Evolutionary conservation across 345 rosid genomes (phyloP).

Genomic region (Rhizophora mangle): DNA sequence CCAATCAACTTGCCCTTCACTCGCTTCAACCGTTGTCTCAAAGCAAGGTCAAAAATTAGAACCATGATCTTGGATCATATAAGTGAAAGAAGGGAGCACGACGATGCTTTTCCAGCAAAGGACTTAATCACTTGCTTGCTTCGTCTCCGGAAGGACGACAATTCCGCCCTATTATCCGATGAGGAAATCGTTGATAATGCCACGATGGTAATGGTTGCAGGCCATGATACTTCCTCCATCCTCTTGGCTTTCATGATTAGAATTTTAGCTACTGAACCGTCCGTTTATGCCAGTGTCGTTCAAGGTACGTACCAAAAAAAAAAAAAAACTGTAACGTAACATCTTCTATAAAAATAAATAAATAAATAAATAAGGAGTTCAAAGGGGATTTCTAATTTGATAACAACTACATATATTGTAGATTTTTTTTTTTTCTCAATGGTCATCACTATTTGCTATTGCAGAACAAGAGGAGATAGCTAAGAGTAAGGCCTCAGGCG

Average conservation of each 20-base stretch:
- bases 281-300: slow-evolving; percentile 8
- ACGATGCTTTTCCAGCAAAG: slow-evolving; percentile 1
- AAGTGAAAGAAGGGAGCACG: slow-evolving; percentile 13
- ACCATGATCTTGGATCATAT: slow-evolving; percentile 2
- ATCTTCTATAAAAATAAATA: no score
- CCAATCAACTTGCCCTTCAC: slow-evolving; percentile 33
- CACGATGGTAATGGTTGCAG: slow-evolving; percentile 15
- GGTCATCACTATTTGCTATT: not conserved
- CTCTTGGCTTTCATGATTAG: slow-evolving; percentile 23
- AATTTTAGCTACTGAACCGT: slow-evolving; percentile 16
- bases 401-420: no score
- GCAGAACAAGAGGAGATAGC: slow-evolving; percentile 24
- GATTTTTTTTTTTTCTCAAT: not conserved
- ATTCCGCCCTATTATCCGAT: not conserved
- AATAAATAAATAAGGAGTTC: no score
- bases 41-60: slow-evolving; percentile 3
- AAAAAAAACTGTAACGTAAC: no score
- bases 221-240: slow-evolving; percentile 25
- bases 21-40: slow-evolving; percentile 18
- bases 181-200: slow-evolving; percentile 24
- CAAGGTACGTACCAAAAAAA: slow-evolving; percentile 5
- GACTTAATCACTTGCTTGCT: slow-evolving; percentile 28
- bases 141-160: not conserved
- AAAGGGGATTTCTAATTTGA: no score
- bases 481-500: slow-evolving; percentile 11